phyloP scores from a whole-genome alignment of 176 grass and related monocot species.

The Rhynchospora tenuis region DNA sequence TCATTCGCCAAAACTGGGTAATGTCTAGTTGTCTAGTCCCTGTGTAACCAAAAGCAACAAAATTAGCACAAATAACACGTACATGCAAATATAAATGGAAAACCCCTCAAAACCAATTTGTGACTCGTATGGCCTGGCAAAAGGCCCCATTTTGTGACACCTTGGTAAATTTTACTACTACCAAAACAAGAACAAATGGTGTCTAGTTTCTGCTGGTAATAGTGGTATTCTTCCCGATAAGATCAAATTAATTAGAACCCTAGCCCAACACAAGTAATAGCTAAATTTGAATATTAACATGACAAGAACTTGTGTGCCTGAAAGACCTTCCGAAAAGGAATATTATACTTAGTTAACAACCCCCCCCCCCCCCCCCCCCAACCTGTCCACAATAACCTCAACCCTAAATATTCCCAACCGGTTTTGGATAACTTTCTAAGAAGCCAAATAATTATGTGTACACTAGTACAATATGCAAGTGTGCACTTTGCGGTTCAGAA shows the following conservation, averaged over 20 bases:
- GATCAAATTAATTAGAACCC: not conserved
- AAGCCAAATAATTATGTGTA: too few relatives aligned
- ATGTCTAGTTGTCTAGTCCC: not conserved
- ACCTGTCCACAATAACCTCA: too few relatives aligned
- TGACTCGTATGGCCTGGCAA: not conserved
- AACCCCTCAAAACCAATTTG: not conserved
- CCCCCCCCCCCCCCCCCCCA: too few relatives aligned
- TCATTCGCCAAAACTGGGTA: not conserved
- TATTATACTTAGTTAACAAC: too few relatives aligned
- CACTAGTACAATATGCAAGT: too few relatives aligned
- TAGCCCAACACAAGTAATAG: not conserved
- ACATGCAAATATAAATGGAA: not conserved
- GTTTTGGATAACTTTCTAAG: too few relatives aligned
- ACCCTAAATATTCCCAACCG: too few relatives aligned
- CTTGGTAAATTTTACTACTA: not conserved
- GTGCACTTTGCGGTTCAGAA: too few relatives aligned
- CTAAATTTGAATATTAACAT: not conserved
- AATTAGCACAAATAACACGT: not conserved
- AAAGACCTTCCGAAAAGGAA: too few relatives aligned
- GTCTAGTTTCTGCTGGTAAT: not conserved
- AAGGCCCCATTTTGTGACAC: not conserved
- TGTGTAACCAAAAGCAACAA: not conserved
- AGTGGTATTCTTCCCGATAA: not conserved
- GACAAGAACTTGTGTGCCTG: not conserved
- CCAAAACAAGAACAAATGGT: not conserved